A percentile compares a stretch with the other conserved stretches of the same genome.
phyloP scores from a whole-genome alignment of 2,329 filamentous ascomycete genomes.

The Aureobasidium zeae region DNA sequence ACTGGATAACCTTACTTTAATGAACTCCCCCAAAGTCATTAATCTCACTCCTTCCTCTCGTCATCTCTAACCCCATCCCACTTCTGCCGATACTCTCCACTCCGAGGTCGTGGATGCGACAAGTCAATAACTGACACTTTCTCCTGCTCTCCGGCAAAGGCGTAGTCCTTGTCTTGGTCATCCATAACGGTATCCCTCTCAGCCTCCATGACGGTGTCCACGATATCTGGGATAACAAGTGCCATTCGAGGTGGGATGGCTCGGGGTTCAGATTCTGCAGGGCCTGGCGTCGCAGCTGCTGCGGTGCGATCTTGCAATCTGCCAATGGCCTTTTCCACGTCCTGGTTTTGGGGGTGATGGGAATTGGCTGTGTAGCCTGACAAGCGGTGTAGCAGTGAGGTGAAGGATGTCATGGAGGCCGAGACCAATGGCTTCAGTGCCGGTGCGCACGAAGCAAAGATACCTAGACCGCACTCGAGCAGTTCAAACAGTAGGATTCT shows the following conservation, averaged over 20 bases:
- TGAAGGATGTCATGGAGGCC: background rate
- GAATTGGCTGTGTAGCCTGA: background rate
- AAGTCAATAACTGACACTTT: background rate
- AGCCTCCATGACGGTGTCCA: slow-evolving; percentile 5
- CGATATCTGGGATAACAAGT: slow-evolving; percentile 7
- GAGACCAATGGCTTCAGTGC: slow-evolving; percentile 7
- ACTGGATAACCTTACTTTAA: no score
- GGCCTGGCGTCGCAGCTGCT: background rate
- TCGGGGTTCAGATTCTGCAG: background rate
- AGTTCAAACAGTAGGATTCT: slow-evolving; percentile 10
- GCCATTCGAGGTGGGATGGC: background rate
- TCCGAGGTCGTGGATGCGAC: background rate
- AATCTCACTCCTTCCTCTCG: background rate
- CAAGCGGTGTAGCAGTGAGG: background rate
- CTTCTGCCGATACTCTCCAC: background rate
- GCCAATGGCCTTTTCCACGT: background rate
- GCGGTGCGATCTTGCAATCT: background rate
- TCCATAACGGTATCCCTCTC: slow-evolving; percentile 8
- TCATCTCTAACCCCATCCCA: background rate
- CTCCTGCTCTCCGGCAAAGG: background rate
- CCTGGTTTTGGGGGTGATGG: background rate
- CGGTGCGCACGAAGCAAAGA: slow-evolving; percentile 9
- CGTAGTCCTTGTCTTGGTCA: background rate
- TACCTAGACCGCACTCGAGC: slow-evolving; percentile 4
- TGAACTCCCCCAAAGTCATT: no score